A percentile compares a stretch with the other conserved stretches of the same genome.
These are phyloP conservation scores for Cruciata laevipes DNA, from an alignment of 257 asterid genomes.

Conservation along the genomic window DNA sequence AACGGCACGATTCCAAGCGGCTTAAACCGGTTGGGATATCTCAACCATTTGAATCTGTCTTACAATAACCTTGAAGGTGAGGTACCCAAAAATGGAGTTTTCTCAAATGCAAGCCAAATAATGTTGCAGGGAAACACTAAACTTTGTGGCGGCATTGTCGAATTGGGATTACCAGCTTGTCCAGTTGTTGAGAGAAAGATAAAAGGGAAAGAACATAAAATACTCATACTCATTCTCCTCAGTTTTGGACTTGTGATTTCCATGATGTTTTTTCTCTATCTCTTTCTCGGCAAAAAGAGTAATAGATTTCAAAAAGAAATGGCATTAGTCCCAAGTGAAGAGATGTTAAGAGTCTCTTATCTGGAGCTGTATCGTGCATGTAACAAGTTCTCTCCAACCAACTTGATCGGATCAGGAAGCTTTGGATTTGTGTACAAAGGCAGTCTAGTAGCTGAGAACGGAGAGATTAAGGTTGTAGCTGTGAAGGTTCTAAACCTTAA, in stretches of 20 bases:
- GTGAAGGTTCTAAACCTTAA: not conserved
- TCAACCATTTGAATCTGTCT: constrained; percentile 12
- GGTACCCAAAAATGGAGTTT: constrained; percentile 11
- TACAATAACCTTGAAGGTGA: constrained; percentile 18
- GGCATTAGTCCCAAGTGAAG: not conserved
- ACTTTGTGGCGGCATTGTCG: constrained; percentile 20
- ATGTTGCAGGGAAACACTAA: constrained; percentile 12
- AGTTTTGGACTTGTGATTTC: constrained; percentile 2
- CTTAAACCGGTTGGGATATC: not conserved
- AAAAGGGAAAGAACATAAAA: not conserved
- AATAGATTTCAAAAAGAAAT: not conserved
- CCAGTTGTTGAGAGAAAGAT: not conserved
- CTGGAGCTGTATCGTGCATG: not conserved
- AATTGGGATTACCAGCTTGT: constrained; percentile 14
- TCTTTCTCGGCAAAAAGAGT: not conserved
- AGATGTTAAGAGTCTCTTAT: not conserved
- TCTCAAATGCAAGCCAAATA: constrained; percentile 7
- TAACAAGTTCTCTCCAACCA: not conserved
- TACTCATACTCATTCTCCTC: not conserved
- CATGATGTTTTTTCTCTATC: constrained; percentile 1
- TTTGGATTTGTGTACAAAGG: not conserved
- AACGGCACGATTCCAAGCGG: not conserved
- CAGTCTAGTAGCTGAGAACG: no score
- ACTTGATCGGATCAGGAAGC: not conserved
- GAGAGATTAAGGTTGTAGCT: not conserved